Evolutionary conservation across 208 protist genomes (phyloP).

Genomic region (Trypanosoma platydactyli): DNA sequence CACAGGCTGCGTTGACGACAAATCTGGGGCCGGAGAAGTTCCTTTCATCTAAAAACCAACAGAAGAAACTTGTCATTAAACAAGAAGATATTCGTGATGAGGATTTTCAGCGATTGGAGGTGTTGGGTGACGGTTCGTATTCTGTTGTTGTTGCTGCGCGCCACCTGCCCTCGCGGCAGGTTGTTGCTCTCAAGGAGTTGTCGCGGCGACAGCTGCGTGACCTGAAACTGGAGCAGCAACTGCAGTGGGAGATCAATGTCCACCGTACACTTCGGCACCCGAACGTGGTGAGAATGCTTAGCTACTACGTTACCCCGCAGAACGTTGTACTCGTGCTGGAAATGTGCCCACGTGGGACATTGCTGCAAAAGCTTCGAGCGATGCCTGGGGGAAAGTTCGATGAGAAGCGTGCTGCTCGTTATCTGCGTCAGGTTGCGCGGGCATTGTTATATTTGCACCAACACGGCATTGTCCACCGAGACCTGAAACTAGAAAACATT

Average conservation of each 20-base stretch:
- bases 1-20: background rate
- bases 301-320: constrained; percentile 66
- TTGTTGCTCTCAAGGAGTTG: constrained; percentile 82
- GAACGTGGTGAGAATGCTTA: constrained; percentile 81
- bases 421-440: constrained; percentile 61
- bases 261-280: constrained; percentile 78
- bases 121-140: constrained; percentile 75
- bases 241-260: constrained; percentile 83
- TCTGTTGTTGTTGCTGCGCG: constrained; percentile 67
- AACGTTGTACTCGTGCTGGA: constrained; percentile 71
- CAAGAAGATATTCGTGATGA: constrained; percentile 58
- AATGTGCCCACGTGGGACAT: constrained; percentile 67
- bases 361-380: constrained; percentile 41
- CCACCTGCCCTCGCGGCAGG: constrained; percentile 49
- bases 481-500: constrained; percentile 92
- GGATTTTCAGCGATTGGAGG: constrained; percentile 60
- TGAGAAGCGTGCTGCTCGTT: constrained; percentile 58
- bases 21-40: constrained; percentile 2
- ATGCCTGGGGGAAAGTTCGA: constrained; percentile 32
- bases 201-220: constrained; percentile 35
- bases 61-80: constrained; percentile 31
- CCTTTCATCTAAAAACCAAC: background rate
- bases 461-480: constrained; percentile 78
- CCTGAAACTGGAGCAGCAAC: constrained; percentile 43
- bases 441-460: constrained; percentile 79